phyloP scores from a whole-genome alignment of 2,329 filamentous ascomycete genomes.

The Fusarium solani-melongenae region DNA sequence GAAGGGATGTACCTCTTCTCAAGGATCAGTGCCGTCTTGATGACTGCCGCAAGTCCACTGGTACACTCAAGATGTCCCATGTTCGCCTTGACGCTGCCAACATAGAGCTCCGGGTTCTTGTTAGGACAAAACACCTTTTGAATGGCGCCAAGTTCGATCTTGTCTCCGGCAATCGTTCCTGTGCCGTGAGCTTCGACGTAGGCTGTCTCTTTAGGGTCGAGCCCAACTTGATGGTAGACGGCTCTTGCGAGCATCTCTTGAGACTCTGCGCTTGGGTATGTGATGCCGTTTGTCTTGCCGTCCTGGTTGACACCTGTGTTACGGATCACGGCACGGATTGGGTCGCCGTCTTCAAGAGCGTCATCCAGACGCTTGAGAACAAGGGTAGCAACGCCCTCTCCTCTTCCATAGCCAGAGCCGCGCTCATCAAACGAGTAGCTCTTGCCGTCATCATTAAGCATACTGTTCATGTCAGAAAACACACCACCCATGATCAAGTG shows the following conservation, averaged over 20 bases:
- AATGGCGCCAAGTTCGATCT: conserved; percentile 9
- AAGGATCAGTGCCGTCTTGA: conserved; percentile 24
- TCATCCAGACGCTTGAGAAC: not conserved
- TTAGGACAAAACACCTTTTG: conserved; percentile 2
- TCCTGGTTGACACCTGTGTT: not conserved
- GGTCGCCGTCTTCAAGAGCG: not conserved
- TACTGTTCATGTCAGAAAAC: not conserved
- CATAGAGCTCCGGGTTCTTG: not conserved
- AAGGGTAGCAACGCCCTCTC: not conserved
- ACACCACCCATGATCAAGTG: not conserved
- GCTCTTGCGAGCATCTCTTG: conserved; percentile 1
- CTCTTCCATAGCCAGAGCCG: not conserved
- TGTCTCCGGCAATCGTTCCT: conserved; percentile 12
- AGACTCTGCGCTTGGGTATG: not conserved
- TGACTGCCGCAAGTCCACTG: conserved; percentile 13
- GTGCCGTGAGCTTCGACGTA: conserved; percentile 21
- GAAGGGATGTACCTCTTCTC: conserved; percentile 20
- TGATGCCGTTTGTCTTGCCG: conserved; percentile 8
- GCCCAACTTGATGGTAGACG: not conserved
- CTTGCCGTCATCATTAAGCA: not conserved
- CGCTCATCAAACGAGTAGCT: not conserved
- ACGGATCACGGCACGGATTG: not conserved
- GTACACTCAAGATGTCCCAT: conserved; percentile 20
- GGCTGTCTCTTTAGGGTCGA: not conserved
- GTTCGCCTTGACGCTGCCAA: conserved; percentile 28